Conservation (phyloP, 805 yeast species). For the Sugiyamaella boreocaroliniensis region DNA sequence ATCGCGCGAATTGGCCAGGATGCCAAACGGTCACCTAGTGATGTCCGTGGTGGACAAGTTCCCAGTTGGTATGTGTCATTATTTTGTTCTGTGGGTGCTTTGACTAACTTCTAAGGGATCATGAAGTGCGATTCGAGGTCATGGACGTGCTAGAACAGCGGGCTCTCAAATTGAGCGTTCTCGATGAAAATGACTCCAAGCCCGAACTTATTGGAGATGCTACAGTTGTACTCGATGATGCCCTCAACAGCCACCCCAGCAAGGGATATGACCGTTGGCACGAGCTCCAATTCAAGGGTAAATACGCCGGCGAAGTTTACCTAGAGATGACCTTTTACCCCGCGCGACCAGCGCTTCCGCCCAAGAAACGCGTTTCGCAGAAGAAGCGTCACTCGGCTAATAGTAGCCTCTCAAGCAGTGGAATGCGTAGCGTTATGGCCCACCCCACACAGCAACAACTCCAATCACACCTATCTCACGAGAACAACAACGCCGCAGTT, state of each 20-base stretch:
- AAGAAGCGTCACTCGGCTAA: too few species aligned
- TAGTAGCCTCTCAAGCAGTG: background rate
- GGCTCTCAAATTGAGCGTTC: constrained; percentile 59
- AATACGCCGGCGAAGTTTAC: constrained; percentile 81
- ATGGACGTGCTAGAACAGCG: constrained; percentile 38
- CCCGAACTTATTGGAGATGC: constrained; percentile 82
- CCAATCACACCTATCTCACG: background rate
- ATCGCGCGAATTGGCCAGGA: constrained; percentile 73
- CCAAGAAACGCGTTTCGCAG: constrained; percentile 10
- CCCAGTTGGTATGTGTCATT: constrained; percentile 81
- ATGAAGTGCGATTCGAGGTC: constrained; percentile 32
- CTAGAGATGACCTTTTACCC: constrained; percentile 92
- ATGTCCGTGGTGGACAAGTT: constrained; percentile 86
- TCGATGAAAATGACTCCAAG: constrained; percentile 71
- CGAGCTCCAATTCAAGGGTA: constrained; percentile 55
- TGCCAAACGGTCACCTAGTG: constrained; percentile 71
- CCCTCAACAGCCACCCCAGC: constrained; percentile 54
- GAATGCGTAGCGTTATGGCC: background rate
- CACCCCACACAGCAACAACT: background rate
- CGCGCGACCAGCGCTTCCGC: constrained; percentile 23
- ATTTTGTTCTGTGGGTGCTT: constrained; percentile 35
- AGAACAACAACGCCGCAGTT: background rate
- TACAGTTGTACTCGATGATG: constrained; percentile 69
- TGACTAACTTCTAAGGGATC: constrained; percentile 25
- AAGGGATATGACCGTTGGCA: constrained; percentile 89